phyloP scores from a whole-genome alignment of 2,329 filamentous ascomycete genomes.

The Ophiocordyceps camponoti-floridani region DNA sequence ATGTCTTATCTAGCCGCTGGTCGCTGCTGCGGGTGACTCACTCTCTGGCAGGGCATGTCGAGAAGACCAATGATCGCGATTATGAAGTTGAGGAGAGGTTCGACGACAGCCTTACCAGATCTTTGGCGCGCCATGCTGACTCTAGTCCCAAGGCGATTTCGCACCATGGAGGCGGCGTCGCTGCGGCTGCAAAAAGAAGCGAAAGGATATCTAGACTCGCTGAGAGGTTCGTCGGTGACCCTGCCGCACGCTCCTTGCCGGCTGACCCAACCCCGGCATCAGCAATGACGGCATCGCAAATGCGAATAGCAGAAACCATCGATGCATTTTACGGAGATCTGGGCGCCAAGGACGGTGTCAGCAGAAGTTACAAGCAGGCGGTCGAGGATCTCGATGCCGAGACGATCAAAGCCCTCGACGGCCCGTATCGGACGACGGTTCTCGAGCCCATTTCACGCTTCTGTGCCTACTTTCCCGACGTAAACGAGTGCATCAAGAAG shows the following conservation, averaged over 20 bases:
- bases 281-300: conserved; percentile 98
- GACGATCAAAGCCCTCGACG: conserved; percentile 95
- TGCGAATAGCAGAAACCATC: conserved; percentile 98
- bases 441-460: conserved; percentile 91
- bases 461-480: conserved; percentile 96
- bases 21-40: background rate
- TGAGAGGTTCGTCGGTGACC: conserved; percentile 45
- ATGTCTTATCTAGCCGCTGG: conserved; percentile 9
- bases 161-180: conserved; percentile 91
- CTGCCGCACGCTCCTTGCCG: background rate
- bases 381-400: conserved; percentile 96
- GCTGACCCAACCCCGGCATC: background rate
- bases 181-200: conserved; percentile 90
- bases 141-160: conserved; percentile 53
- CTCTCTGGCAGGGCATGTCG: conserved; percentile 59
- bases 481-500: conserved; percentile 99
- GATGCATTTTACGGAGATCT: conserved; percentile 98
- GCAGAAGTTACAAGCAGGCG: conserved; percentile 92
- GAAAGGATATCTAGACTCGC: conserved; percentile 90
- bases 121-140: background rate
- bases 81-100: conserved; percentile 95
- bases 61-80: conserved; percentile 95
- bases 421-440: conserved; percentile 85
- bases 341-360: conserved; percentile 86
- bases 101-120: background rate